These are phyloP conservation scores for Puccinia polysora DNA, from an alignment of 1,284 basidiomycete genomes.

Conservation along the genomic window DNA sequence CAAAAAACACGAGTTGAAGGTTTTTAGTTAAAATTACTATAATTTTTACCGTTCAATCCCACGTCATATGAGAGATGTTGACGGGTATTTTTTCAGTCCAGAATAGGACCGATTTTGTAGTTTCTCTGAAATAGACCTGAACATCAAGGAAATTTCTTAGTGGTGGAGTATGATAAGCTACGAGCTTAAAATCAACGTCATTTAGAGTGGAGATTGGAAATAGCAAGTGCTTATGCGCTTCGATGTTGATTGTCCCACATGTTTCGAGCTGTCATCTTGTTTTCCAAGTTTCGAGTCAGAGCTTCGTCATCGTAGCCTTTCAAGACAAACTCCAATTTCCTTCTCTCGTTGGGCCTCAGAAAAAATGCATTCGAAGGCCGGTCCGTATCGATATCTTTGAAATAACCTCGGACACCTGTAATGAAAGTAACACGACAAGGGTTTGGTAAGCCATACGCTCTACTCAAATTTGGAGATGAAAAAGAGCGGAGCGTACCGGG, in stretches of 20 bases:
- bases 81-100: no score
- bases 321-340: conserved; percentile 22
- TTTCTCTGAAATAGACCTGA: no score
- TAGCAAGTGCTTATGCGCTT: no score
- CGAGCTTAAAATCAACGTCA: no score
- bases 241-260: conserved; percentile 37
- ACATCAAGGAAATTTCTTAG: no score
- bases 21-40: no score
- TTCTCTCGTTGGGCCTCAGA: conserved; percentile 18
- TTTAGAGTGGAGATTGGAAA: no score
- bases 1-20: no score
- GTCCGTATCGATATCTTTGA: conserved; percentile 16
- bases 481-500: neutral
- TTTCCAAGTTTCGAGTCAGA: conserved; percentile 11
- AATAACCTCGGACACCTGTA: conserved; percentile 40
- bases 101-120: no score
- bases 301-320: conserved; percentile 1
- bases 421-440: neutral
- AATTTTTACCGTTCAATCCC: no score
- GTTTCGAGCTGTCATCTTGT: conserved; percentile 2
- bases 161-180: no score
- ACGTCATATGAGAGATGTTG: no score
- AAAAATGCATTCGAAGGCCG: conserved; percentile 37
- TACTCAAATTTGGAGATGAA: neutral
- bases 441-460: neutral